Conservation (phyloP, 768 basidiomycete genomes). For the Gelatoporia subvermispora region DNA sequence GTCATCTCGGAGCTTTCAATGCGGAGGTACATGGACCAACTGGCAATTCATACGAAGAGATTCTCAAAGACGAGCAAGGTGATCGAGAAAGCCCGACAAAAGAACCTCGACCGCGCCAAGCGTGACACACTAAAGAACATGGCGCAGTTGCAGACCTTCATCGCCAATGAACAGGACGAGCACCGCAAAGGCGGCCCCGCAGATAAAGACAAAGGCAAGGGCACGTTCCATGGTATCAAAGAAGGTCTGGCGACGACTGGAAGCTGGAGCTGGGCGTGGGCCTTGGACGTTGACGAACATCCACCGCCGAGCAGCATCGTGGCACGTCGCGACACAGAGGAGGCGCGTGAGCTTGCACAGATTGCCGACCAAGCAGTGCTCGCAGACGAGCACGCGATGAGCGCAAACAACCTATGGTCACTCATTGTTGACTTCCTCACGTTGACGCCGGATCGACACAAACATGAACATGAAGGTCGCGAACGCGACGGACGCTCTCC, state of each 20-base stretch:
- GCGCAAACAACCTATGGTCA: constrained; percentile 71
- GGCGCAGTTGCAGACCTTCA: constrained; percentile 37
- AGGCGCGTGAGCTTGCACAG: constrained; percentile 67
- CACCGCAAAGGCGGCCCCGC: background rate
- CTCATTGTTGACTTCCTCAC: constrained; percentile 62
- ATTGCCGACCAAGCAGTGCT: constrained; percentile 66
- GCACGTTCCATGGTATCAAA: constrained; percentile 16
- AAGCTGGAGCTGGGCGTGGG: constrained; percentile 84
- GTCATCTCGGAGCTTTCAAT: constrained; percentile 68
- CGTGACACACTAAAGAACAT: constrained; percentile 57
- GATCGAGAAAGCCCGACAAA: constrained; percentile 64
- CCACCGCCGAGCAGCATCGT: constrained; percentile 93
- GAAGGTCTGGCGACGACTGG: constrained; percentile 39
- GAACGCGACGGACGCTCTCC: background rate
- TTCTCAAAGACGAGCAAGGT: constrained; percentile 50
- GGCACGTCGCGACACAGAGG: constrained; percentile 79
- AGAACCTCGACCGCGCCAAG: constrained; percentile 58
- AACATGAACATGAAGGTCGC: background rate
- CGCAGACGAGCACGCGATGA: constrained; percentile 53
- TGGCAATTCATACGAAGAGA: constrained; percentile 58
- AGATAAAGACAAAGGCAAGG: constrained; percentile 5
- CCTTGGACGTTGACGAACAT: constrained; percentile 67
- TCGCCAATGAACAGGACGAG: constrained; percentile 26
- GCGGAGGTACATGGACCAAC: constrained; percentile 70
- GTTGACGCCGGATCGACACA: constrained; percentile 38